A percentile compares a stretch with the other conserved stretches of the same genome.
phyloP scores from a whole-genome alignment of 192 early-diverging fungal genomes.

The Nowakowskiella sp. region DNA sequence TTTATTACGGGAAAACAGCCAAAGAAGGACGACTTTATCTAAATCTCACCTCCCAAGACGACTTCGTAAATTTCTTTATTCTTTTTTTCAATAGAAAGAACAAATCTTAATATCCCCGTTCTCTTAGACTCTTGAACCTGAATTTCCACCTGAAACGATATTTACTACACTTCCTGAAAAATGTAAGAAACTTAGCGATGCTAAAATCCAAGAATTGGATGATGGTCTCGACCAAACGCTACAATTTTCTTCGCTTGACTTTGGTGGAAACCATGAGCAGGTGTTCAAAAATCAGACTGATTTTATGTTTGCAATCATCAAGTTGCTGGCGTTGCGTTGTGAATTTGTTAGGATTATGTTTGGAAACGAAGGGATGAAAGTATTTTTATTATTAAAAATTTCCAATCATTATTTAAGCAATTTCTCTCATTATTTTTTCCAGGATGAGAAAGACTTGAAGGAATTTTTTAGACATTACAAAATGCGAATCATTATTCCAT shows the following conservation, averaged over 20 bases:
- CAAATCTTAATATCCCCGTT: too few species aligned
- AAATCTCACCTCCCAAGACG: too few species aligned
- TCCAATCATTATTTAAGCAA: neutral
- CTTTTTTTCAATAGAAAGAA: too few species aligned
- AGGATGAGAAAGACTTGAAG: conserved; percentile 25
- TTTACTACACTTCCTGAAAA: conserved; percentile 24
- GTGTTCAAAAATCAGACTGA: conserved; percentile 37
- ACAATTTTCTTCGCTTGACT: conserved; percentile 16
- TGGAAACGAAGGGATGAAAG: conserved; percentile 16
- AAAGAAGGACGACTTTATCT: too few species aligned
- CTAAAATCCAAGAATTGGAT: conserved; percentile 37
- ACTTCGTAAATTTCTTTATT: too few species aligned
- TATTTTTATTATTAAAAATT: neutral
- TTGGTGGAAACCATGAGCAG: conserved; percentile 40
- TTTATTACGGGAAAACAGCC: too few species aligned
- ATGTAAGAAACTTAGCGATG: conserved; percentile 33
- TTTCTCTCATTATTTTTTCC: neutral
- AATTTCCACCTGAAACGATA: too few species aligned
- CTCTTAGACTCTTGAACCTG: too few species aligned
- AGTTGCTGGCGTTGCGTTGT: conserved; percentile 27
- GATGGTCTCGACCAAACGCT: conserved; percentile 32
- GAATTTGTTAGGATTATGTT: conserved; percentile 23
- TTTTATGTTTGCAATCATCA: conserved; percentile 27
- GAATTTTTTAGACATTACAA: conserved; percentile 41
- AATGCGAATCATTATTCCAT: conserved; percentile 35